A percentile compares a stretch with the other conserved stretches of the same genome.
phyloP scores from a whole-genome alignment of 73 alveolate species.

The Paramecium biaurelia region DNA sequence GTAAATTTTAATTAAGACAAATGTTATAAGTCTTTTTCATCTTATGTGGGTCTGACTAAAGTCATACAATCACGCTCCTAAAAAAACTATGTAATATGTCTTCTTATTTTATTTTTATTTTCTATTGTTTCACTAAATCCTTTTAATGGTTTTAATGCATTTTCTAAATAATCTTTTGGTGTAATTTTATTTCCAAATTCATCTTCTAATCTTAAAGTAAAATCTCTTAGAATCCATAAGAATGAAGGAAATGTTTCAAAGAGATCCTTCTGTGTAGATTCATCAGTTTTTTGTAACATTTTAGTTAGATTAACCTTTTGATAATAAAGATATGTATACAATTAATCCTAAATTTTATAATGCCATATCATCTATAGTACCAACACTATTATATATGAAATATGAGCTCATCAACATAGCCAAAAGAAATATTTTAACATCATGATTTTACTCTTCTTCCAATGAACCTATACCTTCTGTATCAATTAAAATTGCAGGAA shows the following conservation, averaged over 20 bases:
- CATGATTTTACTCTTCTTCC: constrained; percentile 91
- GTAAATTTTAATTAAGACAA: not conserved
- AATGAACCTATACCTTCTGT: constrained; percentile 97
- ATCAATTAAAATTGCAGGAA: constrained; percentile 74
- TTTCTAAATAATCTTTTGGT: constrained; percentile 90
- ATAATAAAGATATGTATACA: constrained; percentile 3
- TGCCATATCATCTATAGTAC: constrained; percentile 90
- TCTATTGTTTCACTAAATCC: constrained; percentile 86
- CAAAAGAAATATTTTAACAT: constrained; percentile 76
- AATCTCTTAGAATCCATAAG: constrained; percentile 81
- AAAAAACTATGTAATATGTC: constrained; percentile 89
- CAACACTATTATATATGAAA: constrained; percentile 87
- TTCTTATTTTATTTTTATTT: constrained; percentile 88
- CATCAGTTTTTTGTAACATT: constrained; percentile 80
- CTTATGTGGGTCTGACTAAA: constrained; percentile 91
- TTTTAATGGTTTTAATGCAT: constrained; percentile 77
- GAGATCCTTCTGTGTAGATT: constrained; percentile 55
- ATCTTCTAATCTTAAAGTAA: constrained; percentile 80
- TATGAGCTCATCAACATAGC: constrained; percentile 82
- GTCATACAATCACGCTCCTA: constrained; percentile 94
- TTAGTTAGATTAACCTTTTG: constrained; percentile 82
- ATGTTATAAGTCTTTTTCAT: constrained; percentile 87
- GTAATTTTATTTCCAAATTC: constrained; percentile 82
- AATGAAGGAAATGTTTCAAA: constrained; percentile 64
- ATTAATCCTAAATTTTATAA: constrained; percentile 79